Evolutionary conservation across 495 filamentous ascomycete species (phyloP).

Genomic region (Trypethelium eluteriae): DNA sequence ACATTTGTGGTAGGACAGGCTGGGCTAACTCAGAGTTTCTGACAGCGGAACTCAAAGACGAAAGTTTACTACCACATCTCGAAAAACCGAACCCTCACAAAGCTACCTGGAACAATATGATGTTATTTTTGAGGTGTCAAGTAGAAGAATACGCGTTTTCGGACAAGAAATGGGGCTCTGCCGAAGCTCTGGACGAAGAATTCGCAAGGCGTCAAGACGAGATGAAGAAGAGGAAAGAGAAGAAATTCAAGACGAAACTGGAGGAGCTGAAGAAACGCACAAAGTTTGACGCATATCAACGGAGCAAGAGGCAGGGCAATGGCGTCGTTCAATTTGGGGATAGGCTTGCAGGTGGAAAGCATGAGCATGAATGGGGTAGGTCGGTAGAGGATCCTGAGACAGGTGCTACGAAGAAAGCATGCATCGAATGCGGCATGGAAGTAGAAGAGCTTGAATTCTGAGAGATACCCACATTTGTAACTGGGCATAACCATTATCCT

Average conservation of each 20-base stretch:
- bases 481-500: too few relatives aligned
- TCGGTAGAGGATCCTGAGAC: slow-evolving; percentile 67
- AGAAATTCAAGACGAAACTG: slow-evolving; percentile 82
- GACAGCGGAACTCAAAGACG: slow-evolving; percentile 73
- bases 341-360: slow-evolving; percentile 56
- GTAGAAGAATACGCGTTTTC: slow-evolving; percentile 87
- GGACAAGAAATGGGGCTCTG: slow-evolving; percentile 74
- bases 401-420: slow-evolving; percentile 74
- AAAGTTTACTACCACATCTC: slow-evolving; percentile 76
- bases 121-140: slow-evolving; percentile 88
- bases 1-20: not conserved
- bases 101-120: slow-evolving; percentile 95
- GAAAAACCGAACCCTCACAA: slow-evolving; percentile 92
- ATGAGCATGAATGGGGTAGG: slow-evolving; percentile 90
- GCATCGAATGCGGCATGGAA: slow-evolving; percentile 88
- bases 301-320: slow-evolving; percentile 49
- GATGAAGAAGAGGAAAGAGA: slow-evolving; percentile 82
- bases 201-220: slow-evolving; percentile 72
- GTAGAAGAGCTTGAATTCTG: slow-evolving; percentile 91
- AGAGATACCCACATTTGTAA: not conserved
- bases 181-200: slow-evolving; percentile 79
- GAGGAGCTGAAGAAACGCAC: slow-evolving; percentile 88
- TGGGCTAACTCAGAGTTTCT: slow-evolving; percentile 8
- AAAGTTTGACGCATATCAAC: slow-evolving; percentile 78
- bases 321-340: slow-evolving; percentile 63